Conservation (phyloP, 495 filamentous ascomycete species). For the Neurospora tetraspora region DNA sequence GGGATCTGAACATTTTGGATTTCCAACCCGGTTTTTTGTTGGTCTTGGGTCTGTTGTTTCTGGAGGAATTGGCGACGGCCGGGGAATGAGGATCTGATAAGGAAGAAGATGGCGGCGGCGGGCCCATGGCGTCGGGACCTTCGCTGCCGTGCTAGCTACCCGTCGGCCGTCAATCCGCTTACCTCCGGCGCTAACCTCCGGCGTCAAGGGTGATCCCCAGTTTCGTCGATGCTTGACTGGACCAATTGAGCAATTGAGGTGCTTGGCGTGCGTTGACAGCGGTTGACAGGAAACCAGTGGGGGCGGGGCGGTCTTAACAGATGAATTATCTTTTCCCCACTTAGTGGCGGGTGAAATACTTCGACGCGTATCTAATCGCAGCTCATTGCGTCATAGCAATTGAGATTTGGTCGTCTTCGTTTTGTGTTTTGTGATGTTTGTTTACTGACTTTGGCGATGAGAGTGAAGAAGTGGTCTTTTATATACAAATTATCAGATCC, state of each 20-base stretch:
- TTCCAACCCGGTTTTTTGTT: neutral
- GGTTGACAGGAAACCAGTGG: neutral
- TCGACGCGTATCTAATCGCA: neutral
- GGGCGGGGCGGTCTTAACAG: neutral
- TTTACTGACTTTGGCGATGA: neutral
- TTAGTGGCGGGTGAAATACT: neutral
- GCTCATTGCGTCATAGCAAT: neutral
- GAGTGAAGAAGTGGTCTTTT: neutral
- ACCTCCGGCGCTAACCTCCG: neutral
- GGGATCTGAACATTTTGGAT: slow-evolving; percentile 22
- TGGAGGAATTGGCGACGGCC: neutral
- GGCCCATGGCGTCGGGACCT: neutral
- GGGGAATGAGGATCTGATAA: neutral
- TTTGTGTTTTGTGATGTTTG: neutral
- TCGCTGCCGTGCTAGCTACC: neutral
- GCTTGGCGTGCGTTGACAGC: neutral
- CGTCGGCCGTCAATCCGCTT: neutral
- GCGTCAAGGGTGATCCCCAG: neutral
- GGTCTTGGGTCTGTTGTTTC: neutral
- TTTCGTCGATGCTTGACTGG: neutral
- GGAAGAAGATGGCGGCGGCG: neutral
- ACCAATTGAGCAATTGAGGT: neutral
- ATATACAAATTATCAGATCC: neutral
- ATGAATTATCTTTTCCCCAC: neutral
- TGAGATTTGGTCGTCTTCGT: too few relatives aligned